Evolutionary conservation across 768 basidiomycete genomes (phyloP), one percentile per base, ranked within the genome.

Genomic region (Royoungia palumana): DNA sequence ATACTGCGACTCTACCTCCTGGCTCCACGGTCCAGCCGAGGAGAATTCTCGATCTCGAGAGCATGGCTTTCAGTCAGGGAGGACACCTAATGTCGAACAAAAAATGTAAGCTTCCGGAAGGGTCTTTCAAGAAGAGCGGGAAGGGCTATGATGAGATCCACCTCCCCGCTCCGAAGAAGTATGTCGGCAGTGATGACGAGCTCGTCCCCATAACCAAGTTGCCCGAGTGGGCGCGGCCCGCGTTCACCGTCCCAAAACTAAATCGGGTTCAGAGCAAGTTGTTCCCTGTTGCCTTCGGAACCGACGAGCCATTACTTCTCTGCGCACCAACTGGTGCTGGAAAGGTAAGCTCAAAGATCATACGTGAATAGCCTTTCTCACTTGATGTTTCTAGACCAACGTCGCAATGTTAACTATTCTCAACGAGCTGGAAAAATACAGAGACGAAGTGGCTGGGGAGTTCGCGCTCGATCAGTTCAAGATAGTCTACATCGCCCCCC

Each of bases 141-240:
- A 99, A 99, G 67, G 94, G 96, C 2, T 97, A 89, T 66, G 96
- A 98, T 66, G 96, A 99, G 67, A 94, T 99, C 27, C 94, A 97
- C 55, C 89, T 99, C 1, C 94, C 94, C 4, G 87, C 90, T 1
- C 93, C 94, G 10, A 94, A 94, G 72, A 77, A 83, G 51, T 82
- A 87, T 54, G 76, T 79, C 0, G 71, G 77, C 4, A 71, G 70
- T 7, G 78, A 83, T 2, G 79, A 80, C 17, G 89, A 91, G 38
- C 64, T 85, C 14, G 83, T 99, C 0, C 79, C 84, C 2, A 75
- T 95, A 14, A 61, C 83, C 1, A 73, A 76, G 25, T 64, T 99
- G 44, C 95, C 95, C 0, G 73, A 74, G 12, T 99, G 96, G 96
- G 82, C 92, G 4, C 82, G 84, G 16, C 79, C 81, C 27, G 95